Evolutionary conservation across 176 grass and related monocot species (phyloP), one percentile per base, ranked within the genome.

Genomic region (Thinopyrum elongatum): DNA sequence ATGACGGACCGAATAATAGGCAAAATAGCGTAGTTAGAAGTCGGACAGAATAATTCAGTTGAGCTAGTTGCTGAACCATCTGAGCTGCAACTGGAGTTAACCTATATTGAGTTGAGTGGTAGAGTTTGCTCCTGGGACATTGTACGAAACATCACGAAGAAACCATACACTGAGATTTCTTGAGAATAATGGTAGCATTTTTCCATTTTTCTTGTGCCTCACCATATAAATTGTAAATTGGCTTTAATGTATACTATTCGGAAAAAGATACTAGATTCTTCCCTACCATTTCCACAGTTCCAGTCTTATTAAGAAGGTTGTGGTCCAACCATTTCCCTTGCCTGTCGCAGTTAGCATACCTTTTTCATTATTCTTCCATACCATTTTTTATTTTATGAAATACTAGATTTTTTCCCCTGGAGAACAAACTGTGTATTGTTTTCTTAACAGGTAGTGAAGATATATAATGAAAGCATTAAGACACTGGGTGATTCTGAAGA

Each of bases 401-500:
- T 26, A 77, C 21, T 35, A 68, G 62, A 6, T 27, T 81, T 76
- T 8, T 7, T 65, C 67, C 67, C 65, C 26, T 89, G 27, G 26
- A 68, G 80, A 74, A 15, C 1, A 61, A 76, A 59, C 33, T 61
- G 61, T 76, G 69, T n/a, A 68, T 90, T 86, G 6, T 16, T 64
- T 80, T 59, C 25, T 67, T 74, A 53, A 78, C 60, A 92, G 90
- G 49, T 86, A 68, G 84, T 86, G 53, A 92, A 89, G 75, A 73
- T 89, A 80, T 86, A 89, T 77, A 71, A 55, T 42, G 90, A 92
- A 89, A 89, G 84, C 77, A 70, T 89, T 17, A 79, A 70, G 78
- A 10, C 68, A 8, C 3, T 70, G 42, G 63, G 13, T 46, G 84
- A 86, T 81, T 74, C 75, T 46, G 87, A 89, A 76, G 90, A 80